These are phyloP conservation scores for Volvariella volvacea DNA, from an alignment of 1,284 basidiomycete genomes.

Conservation along the genomic window DNA sequence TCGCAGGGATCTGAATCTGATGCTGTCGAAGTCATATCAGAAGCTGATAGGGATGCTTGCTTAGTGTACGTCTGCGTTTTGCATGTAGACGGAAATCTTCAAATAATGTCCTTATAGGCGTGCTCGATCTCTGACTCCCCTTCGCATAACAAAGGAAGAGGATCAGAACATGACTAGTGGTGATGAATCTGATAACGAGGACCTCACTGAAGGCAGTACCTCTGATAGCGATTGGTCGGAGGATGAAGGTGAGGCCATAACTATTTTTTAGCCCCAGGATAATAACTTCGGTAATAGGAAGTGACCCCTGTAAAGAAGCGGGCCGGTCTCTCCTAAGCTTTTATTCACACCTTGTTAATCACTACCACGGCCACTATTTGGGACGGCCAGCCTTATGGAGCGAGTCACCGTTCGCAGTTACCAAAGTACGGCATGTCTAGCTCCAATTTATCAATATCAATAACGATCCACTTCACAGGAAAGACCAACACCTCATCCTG, in stretches of 20 bases:
- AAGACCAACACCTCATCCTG: too few species aligned
- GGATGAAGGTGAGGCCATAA: background rate
- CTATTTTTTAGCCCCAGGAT: background rate
- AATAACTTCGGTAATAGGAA: background rate
- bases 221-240: constrained; percentile 50
- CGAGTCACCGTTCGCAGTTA: constrained; percentile 5
- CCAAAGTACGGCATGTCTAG: constrained; percentile 1
- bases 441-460: too few species aligned
- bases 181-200: constrained; percentile 74
- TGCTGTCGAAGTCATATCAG: constrained; percentile 52
- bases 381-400: background rate
- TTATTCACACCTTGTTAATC: background rate
- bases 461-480: too few species aligned
- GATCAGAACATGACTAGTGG: constrained; percentile 50
- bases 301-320: background rate
- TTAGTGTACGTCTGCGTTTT: constrained; percentile 41
- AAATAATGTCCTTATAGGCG: constrained; percentile 27
- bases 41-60: constrained; percentile 59
- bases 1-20: constrained; percentile 56
- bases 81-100: background rate
- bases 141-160: constrained; percentile 28
- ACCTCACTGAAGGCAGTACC: constrained; percentile 47
- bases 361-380: background rate
- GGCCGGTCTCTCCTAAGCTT: background rate
- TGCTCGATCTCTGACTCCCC: constrained; percentile 41